A percentile compares a stretch with the other conserved stretches of the same genome.
phyloP scores from a whole-genome alignment of 2,329 filamentous ascomycete genomes.

The Neoascochyta sp. region DNA sequence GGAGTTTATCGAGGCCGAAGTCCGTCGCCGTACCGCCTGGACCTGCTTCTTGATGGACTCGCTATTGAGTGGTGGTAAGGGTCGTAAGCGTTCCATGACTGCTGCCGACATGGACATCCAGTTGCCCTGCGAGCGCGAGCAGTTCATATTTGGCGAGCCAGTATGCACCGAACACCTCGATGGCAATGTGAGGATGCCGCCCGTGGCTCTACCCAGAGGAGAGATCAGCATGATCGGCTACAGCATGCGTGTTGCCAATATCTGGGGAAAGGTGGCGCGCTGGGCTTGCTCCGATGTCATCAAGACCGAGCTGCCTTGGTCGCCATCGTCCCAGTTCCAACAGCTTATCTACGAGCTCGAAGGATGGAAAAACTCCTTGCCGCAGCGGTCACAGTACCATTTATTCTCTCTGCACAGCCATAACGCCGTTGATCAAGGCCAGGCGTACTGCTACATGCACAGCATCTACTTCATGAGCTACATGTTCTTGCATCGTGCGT shows the following conservation, averaged over 20 bases:
- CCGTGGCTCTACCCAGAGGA: slow-evolving; percentile 25
- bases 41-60: slow-evolving; percentile 45
- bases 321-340: slow-evolving; percentile 34
- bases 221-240: slow-evolving; percentile 40
- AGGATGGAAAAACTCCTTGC: slow-evolving; percentile 36
- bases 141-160: slow-evolving; percentile 40
- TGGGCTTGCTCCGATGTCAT: slow-evolving; percentile 40
- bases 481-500: slow-evolving; percentile 43
- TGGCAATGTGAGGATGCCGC: slow-evolving; percentile 28
- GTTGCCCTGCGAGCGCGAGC: slow-evolving; percentile 40
- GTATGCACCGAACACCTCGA: slow-evolving; percentile 36
- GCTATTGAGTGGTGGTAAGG: slow-evolving; percentile 41
- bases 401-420: slow-evolving; percentile 40
- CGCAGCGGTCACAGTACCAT: slow-evolving; percentile 36
- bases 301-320: slow-evolving; percentile 39
- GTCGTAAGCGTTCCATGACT: slow-evolving; percentile 35
- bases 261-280: slow-evolving; percentile 42
- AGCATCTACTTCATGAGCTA: slow-evolving; percentile 42
- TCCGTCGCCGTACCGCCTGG: slow-evolving; percentile 41
- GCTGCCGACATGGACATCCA: slow-evolving; percentile 39
- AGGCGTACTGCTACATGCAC: slow-evolving; percentile 43
- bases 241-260: slow-evolving; percentile 40
- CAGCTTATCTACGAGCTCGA: slow-evolving; percentile 35
- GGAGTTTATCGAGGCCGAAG: slow-evolving; percentile 42
- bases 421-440: slow-evolving; percentile 42